Conservation (phyloP, 1,139 yeast species). For the Protomyces macrosporus region DNA sequence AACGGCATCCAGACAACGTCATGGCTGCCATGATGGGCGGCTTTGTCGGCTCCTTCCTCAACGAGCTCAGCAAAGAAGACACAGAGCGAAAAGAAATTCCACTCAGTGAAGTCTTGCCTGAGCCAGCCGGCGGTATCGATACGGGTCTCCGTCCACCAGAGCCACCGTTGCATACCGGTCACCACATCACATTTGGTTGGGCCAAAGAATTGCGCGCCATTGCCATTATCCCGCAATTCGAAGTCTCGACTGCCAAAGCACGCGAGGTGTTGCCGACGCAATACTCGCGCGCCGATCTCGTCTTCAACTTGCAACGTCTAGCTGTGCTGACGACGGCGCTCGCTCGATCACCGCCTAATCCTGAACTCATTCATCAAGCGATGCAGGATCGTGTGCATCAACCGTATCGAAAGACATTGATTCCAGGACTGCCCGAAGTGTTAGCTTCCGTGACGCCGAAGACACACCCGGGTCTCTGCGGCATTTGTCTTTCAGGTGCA, state of each 20-base stretch:
- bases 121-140: slow-evolving; percentile 61
- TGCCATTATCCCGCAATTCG: slow-evolving; percentile 88
- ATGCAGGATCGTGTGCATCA: slow-evolving; percentile 97
- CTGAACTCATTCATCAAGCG: slow-evolving; percentile 78
- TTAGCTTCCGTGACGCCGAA: slow-evolving; percentile 76
- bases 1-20: slow-evolving; percentile 95
- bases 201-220: slow-evolving; percentile 74
- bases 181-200: slow-evolving; percentile 82
- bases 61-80: slow-evolving; percentile 69
- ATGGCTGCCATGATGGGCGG: slow-evolving; percentile 99
- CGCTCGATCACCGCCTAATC: slow-evolving; percentile 73
- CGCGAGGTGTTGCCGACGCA: slow-evolving; percentile 80
- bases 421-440: slow-evolving; percentile 85
- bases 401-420: slow-evolving; percentile 69
- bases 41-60: slow-evolving; percentile 87
- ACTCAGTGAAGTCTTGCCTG: slow-evolving; percentile 74
- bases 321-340: slow-evolving; percentile 77
- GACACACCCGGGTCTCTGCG: slow-evolving; percentile 76
- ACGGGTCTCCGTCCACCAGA: slow-evolving; percentile 65
- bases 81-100: slow-evolving; percentile 73
- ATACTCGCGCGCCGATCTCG: slow-evolving; percentile 75
- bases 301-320: slow-evolving; percentile 76
- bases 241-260: slow-evolving; percentile 85
- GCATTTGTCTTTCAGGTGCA: slow-evolving; percentile 94
- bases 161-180: slow-evolving; percentile 87